These are phyloP conservation scores for Rusavskia elegans DNA, from an alignment of 495 filamentous ascomycete genomes.

Conservation along the genomic window DNA sequence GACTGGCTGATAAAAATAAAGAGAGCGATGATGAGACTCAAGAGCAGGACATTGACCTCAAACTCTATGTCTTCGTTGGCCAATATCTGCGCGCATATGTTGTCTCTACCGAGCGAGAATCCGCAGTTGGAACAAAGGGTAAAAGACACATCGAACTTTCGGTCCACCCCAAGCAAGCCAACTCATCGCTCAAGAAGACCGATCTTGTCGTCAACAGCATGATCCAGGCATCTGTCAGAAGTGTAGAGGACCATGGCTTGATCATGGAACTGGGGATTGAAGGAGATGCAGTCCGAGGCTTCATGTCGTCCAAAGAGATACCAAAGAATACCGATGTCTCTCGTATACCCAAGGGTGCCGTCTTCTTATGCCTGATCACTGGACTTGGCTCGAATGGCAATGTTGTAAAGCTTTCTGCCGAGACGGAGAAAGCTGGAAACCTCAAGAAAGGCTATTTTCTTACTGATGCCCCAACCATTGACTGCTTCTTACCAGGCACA, in stretches of 20 bases:
- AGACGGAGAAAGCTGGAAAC: slow-evolving; percentile 46
- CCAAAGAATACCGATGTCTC: slow-evolving; percentile 39
- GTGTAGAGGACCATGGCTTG: slow-evolving; percentile 87
- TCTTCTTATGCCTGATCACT: slow-evolving; percentile 68
- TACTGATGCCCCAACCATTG: slow-evolving; percentile 64
- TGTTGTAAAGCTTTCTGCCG: slow-evolving; percentile 71
- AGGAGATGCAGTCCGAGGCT: slow-evolving; percentile 52
- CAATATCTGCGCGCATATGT: slow-evolving; percentile 84
- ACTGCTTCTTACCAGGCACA: slow-evolving; percentile 78
- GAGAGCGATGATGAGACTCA: slow-evolving; percentile 36
- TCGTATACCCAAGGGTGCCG: slow-evolving; percentile 58
- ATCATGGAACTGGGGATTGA: slow-evolving; percentile 81
- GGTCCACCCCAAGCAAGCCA: slow-evolving; percentile 57
- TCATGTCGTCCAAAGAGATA: slow-evolving; percentile 80
- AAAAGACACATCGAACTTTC: slow-evolving; percentile 76
- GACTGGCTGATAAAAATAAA: slow-evolving; percentile 40
- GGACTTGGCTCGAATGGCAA: slow-evolving; percentile 63
- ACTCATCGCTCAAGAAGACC: slow-evolving; percentile 50
- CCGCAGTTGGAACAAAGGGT: slow-evolving; percentile 37
- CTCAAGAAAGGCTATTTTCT: slow-evolving; percentile 57
- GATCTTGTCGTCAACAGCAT: slow-evolving; percentile 56
- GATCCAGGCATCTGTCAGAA: slow-evolving; percentile 73
- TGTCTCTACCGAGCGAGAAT: slow-evolving; percentile 42
- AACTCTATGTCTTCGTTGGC: slow-evolving; percentile 59
- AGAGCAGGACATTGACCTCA: slow-evolving; percentile 47